Evolutionary conservation across 192 early-diverging fungal genomes (phyloP), one percentile per base, ranked within the genome.

Genomic region (Chytriomyces confervae): DNA sequence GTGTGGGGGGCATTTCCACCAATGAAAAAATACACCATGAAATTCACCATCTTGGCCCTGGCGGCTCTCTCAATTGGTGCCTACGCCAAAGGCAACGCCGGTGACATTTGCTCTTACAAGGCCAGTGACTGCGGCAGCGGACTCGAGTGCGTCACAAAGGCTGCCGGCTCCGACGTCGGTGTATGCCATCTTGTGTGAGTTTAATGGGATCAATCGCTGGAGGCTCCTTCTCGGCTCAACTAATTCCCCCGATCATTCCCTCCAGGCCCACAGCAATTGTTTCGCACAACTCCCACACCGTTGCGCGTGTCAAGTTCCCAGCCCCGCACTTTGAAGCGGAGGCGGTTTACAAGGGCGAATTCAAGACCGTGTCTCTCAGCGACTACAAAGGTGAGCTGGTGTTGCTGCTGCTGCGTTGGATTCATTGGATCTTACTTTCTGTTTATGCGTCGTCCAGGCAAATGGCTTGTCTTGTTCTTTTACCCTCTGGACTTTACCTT

Each of bases 401-500:
- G 36, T 36, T 36, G 36, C 4, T 36, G 36, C 4, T 36, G 36
- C 36, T 36, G 36, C 4, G 36, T 36, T 36, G 53, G 53, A 13
- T 2, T 57, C 53, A 4, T 4, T 36, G 36, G 36, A 57, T 57
- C 20, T 20, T 20, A 13, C 53, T 57, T 57, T 5, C 53, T 57
- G 5, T 5, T n/a, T 5, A 57, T 20, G 53, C 53, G 13, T 57
- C 5, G 20, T 16, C 13, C 53, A 57, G 53, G 85, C 44, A 85
- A 85, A 72, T 87, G 81, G 76, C 72, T 95, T 23, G 90, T 94
- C 24, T 87, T 95, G 50, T 93, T 94, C 84, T 94, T 94, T 83
- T 97, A 96, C 88, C 96, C 96, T 66, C 89, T 95, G 71, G 95
- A 81, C 62, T 76, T 94, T 83, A 95, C 92, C 72, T 93, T 93